Conservation (phyloP, 2,329 filamentous ascomycete genomes). For the Westerdykella ornata region DNA sequence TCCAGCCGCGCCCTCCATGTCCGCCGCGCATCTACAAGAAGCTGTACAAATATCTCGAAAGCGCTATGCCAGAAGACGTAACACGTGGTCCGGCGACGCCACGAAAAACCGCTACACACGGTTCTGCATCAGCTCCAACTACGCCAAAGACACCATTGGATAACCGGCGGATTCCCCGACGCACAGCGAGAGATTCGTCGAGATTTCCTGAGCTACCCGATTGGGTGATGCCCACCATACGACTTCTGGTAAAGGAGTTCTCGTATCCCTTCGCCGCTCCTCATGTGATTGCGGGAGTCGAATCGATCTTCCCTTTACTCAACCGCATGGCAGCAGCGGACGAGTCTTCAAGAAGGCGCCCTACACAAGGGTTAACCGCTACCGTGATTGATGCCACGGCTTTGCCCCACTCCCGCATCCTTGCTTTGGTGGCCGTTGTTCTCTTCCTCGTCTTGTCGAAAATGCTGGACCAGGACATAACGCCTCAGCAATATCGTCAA, state of each 20-base stretch:
- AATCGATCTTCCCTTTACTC: constrained; percentile 44
- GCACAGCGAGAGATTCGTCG: constrained; percentile 10
- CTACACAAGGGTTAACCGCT: constrained; percentile 35
- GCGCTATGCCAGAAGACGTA: constrained; percentile 51
- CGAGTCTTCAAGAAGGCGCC: constrained; percentile 43
- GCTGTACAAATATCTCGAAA: constrained; percentile 72
- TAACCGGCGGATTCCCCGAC: constrained; percentile 18
- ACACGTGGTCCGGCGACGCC: constrained; percentile 25
- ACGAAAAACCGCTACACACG: constrained; percentile 23
- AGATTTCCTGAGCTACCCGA: constrained; percentile 20
- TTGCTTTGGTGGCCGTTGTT: constrained; percentile 53
- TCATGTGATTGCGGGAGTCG: constrained; percentile 68
- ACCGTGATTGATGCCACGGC: background rate
- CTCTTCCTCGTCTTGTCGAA: constrained; percentile 55
- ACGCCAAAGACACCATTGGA: constrained; percentile 24
- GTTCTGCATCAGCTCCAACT: constrained; percentile 17
- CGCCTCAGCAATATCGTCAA: constrained; percentile 26
- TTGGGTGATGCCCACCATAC: constrained; percentile 65
- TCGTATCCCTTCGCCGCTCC: constrained; percentile 57
- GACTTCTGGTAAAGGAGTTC: constrained; percentile 58
- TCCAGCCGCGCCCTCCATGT: constrained; percentile 32
- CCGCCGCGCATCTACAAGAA: constrained; percentile 62
- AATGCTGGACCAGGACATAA: constrained; percentile 26
- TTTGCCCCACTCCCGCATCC: constrained; percentile 8
- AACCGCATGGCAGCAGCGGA: constrained; percentile 32